Base-by-base conservation (phyloP, 176 grass and related monocot genomes). In the Dendrocalamus sinicus region DNA sequence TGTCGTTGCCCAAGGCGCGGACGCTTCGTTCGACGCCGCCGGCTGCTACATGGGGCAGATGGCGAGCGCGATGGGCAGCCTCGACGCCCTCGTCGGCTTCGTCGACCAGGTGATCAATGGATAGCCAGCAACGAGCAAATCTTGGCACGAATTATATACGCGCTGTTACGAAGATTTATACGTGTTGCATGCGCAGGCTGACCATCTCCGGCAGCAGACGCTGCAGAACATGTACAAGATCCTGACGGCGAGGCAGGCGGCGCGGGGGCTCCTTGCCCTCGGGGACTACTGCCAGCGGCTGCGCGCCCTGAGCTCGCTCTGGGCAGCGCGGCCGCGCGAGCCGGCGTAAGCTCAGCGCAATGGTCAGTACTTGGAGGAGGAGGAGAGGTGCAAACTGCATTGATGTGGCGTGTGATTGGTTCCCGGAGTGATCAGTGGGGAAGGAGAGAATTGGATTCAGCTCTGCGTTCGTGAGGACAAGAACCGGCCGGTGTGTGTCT, bases 221-320 rank as follows among this genome's bases (percentile, higher is more conserved):
- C 76, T 97, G 76, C 45, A 84, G 83, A 88, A 93, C 67, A 95
- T 95, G 92, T 54, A 77, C 83, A 97, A 76, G 86, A 97, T 91
- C 75, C 87, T 97, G 59, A 85, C 89, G 70, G 37, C 19, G n/a
- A 54, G 53, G 44, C 93, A 95, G 87, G 89, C 93, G 20, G 95
- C 93, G 13, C 63, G 62, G 12, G 93, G 95, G 4, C 82, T 98
- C 43, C 85, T 98, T 17, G 91, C 90, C 17, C 83, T 98, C 65
- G 89, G 89, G 2, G 95, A 98, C 55, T 98, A 98, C 91, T 93
- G 79, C 57, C 82, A 91, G 37, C 87, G 95, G 0, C 92, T 98
- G 22, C 90, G 89, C 12, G 83, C 89, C 53, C 93, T 95, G 78
- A 95, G 91, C 87, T 89, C 89, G 16, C 84, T 95, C 70, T 98